Conservation (phyloP, 352 stramenopile species). For the Phytophthora ohioensis region DNA sequence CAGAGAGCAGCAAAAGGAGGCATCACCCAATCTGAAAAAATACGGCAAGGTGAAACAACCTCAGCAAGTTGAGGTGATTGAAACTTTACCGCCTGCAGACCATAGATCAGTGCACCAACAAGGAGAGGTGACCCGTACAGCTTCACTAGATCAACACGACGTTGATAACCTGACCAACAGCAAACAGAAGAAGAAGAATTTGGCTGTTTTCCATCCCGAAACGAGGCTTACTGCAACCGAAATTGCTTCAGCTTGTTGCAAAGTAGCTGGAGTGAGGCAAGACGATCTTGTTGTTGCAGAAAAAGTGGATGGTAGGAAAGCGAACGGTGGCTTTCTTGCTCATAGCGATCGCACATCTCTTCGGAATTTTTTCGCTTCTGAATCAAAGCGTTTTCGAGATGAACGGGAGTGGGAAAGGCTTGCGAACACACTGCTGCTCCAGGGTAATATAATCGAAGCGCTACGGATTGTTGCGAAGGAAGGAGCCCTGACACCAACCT, state of each 20-base stretch:
- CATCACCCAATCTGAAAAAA: conserved; percentile 32
- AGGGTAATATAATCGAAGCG: conserved; percentile 64
- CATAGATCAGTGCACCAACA: neutral
- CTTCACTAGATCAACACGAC: neutral
- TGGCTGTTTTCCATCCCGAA: conserved; percentile 40
- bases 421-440: conserved; percentile 57
- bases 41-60: conserved; percentile 36
- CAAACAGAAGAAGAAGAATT: conserved; percentile 40
- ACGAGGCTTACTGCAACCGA: conserved; percentile 21
- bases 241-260: conserved; percentile 32
- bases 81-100: neutral
- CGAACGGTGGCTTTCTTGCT: conserved; percentile 15
- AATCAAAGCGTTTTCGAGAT: conserved; percentile 37
- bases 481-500: conserved; percentile 50
- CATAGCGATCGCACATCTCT: conserved; percentile 19
- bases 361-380: conserved; percentile 27
- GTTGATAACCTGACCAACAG: neutral
- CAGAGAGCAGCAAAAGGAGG: conserved; percentile 34
- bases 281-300: neutral
- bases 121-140: neutral
- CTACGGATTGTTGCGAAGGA: conserved; percentile 66
- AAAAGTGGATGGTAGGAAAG: neutral
- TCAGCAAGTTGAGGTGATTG: conserved; percentile 20
- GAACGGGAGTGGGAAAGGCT: conserved; percentile 62
- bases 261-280: conserved; percentile 5